Percentiles rank a stretch among this genome's conserved stretches.
phyloP scores from a whole-genome alignment of 2,329 filamentous ascomycete species.

The Stachybotrys chlorohalonatus region DNA sequence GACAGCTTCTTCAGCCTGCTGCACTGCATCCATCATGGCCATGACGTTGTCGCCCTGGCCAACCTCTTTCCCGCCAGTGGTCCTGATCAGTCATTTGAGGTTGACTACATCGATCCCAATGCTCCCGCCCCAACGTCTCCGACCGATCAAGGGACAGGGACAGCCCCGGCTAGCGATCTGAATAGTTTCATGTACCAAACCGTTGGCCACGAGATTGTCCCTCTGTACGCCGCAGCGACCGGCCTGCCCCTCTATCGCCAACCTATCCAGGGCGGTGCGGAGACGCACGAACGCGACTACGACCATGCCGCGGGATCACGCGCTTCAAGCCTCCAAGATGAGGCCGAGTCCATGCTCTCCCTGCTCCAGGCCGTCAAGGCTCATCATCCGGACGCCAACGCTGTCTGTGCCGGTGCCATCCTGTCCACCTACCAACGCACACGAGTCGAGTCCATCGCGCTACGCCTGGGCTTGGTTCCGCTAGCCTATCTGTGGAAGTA shows the following conservation, averaged over 20 bases:
- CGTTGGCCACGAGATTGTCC: slow-evolving; percentile 79
- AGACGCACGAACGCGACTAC: slow-evolving; percentile 67
- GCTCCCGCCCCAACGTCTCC: no score
- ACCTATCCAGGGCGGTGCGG: slow-evolving; percentile 62
- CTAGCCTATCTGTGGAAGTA: slow-evolving; percentile 92
- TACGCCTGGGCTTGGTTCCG: slow-evolving; percentile 73
- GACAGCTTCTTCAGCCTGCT: slow-evolving; percentile 92
- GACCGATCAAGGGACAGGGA: no score
- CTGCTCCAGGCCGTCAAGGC: slow-evolving; percentile 60
- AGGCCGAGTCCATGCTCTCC: slow-evolving; percentile 79
- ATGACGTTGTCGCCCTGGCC: slow-evolving; percentile 76
- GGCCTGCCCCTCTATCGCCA: slow-evolving; percentile 76
- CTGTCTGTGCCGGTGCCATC: slow-evolving; percentile 84
- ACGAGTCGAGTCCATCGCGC: slow-evolving; percentile 82
- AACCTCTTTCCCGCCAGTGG: slow-evolving; percentile 62
- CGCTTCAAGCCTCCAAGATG: slow-evolving; percentile 43
- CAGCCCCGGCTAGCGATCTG: slow-evolving; percentile 43
- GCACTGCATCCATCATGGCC: slow-evolving; percentile 80
- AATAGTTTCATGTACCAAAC: slow-evolving; percentile 99
- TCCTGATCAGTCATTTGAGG: background rate
- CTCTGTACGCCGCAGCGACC: slow-evolving; percentile 72
- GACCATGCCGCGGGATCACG: slow-evolving; percentile 15
- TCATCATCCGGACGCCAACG: slow-evolving; percentile 72
- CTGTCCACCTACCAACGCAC: slow-evolving; percentile 94
- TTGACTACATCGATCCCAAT: slow-evolving; percentile 4